Conservation (phyloP, 352 stramenopile species). For the Phytophthora multivora region DNA sequence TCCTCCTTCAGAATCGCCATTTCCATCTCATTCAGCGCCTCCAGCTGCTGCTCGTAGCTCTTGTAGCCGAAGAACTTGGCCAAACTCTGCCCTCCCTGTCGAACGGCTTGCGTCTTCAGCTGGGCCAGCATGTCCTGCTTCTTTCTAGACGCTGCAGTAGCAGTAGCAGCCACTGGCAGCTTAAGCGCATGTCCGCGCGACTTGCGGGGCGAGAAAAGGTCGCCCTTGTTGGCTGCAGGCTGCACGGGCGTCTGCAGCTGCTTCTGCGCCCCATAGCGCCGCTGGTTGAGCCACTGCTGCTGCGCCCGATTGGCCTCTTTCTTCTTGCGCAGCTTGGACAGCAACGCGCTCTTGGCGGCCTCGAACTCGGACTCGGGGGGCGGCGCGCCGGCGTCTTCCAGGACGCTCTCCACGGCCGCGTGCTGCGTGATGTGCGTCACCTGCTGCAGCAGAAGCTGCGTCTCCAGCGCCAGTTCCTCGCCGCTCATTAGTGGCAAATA, state of each 20-base stretch:
- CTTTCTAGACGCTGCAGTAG: conserved; percentile 40
- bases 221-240: not conserved
- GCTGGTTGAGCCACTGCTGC: conserved; percentile 53
- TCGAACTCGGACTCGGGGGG: conserved; percentile 53
- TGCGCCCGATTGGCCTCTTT: conserved; percentile 60
- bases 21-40: conserved; percentile 67
- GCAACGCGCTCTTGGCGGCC: conserved; percentile 52
- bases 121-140: conserved; percentile 67
- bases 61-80: conserved; percentile 81
- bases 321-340: conserved; percentile 70
- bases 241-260: not conserved
- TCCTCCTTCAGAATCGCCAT: conserved; percentile 60
- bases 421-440: conserved; percentile 60
- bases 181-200: conserved; percentile 40
- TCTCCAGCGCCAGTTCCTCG: conserved; percentile 74
- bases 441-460: conserved; percentile 81
- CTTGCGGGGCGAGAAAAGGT: conserved; percentile 45
- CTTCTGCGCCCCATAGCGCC: conserved; percentile 37
- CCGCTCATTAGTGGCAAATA: conserved; percentile 33
- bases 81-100: conserved; percentile 64
- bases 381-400: conserved; percentile 23
- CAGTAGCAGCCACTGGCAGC: conserved; percentile 52
- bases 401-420: conserved; percentile 34
- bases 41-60: conserved; percentile 74
- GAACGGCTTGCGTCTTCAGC: conserved; percentile 62